A percentile compares a stretch with the other conserved stretches of the same genome.
These are phyloP conservation scores for Suillus subalutaceus DNA, from an alignment of 768 basidiomycete species.

Conservation along the genomic window DNA sequence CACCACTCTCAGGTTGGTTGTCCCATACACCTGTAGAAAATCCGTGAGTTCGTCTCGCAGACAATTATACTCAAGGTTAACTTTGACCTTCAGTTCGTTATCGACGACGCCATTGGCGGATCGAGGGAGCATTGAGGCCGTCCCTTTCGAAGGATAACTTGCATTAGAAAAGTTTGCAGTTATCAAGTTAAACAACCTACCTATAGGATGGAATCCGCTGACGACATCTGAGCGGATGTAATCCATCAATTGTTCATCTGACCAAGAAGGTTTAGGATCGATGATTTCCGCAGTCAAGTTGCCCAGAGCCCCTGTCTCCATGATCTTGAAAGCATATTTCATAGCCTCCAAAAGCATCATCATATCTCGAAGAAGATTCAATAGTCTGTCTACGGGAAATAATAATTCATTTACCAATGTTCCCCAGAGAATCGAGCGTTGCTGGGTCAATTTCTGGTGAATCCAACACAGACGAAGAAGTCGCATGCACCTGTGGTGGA, in stretches of 20 bases:
- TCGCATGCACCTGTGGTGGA: constrained; percentile 16
- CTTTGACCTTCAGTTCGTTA: constrained; percentile 16
- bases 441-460: constrained; percentile 19
- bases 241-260: constrained; percentile 18
- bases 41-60: background rate
- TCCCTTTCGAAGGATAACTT: constrained; percentile 10
- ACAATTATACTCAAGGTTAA: background rate
- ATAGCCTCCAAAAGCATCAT: constrained; percentile 21
- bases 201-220: constrained; percentile 18
- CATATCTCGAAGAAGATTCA: constrained; percentile 14
- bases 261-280: constrained; percentile 20
- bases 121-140: constrained; percentile 23
- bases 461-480: constrained; percentile 20
- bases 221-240: constrained; percentile 16
- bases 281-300: constrained; percentile 16
- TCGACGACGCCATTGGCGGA: constrained; percentile 20
- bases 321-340: constrained; percentile 16
- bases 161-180: background rate
- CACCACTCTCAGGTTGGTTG: constrained; percentile 19
- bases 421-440: constrained; percentile 16
- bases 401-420: constrained; percentile 12
- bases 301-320: constrained; percentile 20
- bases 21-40: constrained; percentile 17
- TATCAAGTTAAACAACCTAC: background rate
- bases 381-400: background rate